Percentiles rank a stretch among this genome's conserved stretches.
Evolutionary conservation across 176 grass and related monocot genomes (phyloP).

Genomic region (Typha latifolia): DNA sequence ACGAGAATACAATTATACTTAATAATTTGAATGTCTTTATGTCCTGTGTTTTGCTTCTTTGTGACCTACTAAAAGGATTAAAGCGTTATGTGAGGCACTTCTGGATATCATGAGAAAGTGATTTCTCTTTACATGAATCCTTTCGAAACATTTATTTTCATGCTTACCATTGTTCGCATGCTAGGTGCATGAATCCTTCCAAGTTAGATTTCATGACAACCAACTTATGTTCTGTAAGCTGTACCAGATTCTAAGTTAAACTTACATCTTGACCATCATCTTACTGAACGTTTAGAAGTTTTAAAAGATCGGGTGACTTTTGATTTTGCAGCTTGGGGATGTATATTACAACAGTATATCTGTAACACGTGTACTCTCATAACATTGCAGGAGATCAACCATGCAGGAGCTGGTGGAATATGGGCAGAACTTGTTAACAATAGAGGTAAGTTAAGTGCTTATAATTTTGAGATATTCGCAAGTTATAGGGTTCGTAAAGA

Average conservation of each 20-base stretch:
- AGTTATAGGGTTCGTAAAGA: not conserved
- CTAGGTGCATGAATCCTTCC: too few species aligned
- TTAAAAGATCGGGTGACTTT: too few species aligned
- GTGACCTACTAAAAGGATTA: not conserved
- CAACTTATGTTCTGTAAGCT: too few species aligned
- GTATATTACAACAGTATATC: not conserved
- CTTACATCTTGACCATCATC: too few species aligned
- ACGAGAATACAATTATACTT: too few species aligned
- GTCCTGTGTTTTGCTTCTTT: not conserved
- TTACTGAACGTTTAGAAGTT: too few species aligned
- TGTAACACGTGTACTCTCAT: not conserved
- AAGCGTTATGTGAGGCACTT: not conserved
- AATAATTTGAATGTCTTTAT: not conserved
- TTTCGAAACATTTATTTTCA: not conserved
- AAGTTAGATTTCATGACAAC: too few species aligned
- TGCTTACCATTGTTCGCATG: too few species aligned
- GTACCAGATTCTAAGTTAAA: too few species aligned
- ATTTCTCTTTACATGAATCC: not conserved
- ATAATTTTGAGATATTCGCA: slow-evolving; percentile 1
- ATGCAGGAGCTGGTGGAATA: slow-evolving; percentile 94
- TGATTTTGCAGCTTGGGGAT: not conserved
- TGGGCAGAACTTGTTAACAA: slow-evolving; percentile 93
- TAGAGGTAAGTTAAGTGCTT: slow-evolving; percentile 49
- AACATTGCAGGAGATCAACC: slow-evolving; percentile 78
- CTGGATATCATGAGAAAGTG: not conserved